A percentile compares a stretch with the other conserved stretches of the same genome.
Evolutionary conservation across 768 basidiomycete species (phyloP).

Genomic region (Rhizopogon rudus): DNA sequence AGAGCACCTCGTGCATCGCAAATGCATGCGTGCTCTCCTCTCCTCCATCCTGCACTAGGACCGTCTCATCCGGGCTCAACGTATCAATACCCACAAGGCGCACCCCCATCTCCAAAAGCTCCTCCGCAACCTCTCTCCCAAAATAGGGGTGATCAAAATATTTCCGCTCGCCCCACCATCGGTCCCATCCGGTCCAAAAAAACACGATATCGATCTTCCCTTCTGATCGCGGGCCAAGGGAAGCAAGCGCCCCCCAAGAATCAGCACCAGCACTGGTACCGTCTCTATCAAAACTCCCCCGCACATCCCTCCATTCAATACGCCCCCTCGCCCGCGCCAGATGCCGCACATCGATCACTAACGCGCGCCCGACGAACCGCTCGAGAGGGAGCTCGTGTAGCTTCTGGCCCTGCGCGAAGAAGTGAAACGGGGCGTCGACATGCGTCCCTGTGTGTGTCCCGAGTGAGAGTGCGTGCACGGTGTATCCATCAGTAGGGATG

Average conservation of each 20-base stretch:
- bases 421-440: slow-evolving; percentile 75
- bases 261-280: neutral
- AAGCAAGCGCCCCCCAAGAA: neutral
- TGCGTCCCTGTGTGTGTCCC: slow-evolving; percentile 78
- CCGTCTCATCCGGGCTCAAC: slow-evolving; percentile 64
- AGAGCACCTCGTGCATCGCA: slow-evolving; percentile 52
- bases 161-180: slow-evolving; percentile 39
- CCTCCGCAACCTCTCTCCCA: slow-evolving; percentile 43
- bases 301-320: slow-evolving; percentile 47
- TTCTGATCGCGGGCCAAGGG: slow-evolving; percentile 19
- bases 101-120: slow-evolving; percentile 47
- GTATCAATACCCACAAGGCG: slow-evolving; percentile 59
- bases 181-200: slow-evolving; percentile 67
- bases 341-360: slow-evolving; percentile 49
- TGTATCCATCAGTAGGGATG: slow-evolving; percentile 12
- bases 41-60: slow-evolving; percentile 7
- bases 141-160: slow-evolving; percentile 70
- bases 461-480: slow-evolving; percentile 38
- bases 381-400: slow-evolving; percentile 55
- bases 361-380: slow-evolving; percentile 48
- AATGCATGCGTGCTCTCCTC: slow-evolving; percentile 25
- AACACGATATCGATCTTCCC: slow-evolving; percentile 39
- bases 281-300: neutral
- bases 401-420: slow-evolving; percentile 50
- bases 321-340: slow-evolving; percentile 34